Base-by-base conservation (phyloP, 208 protist species). In the Jaenimonas drosophilae region DNA sequence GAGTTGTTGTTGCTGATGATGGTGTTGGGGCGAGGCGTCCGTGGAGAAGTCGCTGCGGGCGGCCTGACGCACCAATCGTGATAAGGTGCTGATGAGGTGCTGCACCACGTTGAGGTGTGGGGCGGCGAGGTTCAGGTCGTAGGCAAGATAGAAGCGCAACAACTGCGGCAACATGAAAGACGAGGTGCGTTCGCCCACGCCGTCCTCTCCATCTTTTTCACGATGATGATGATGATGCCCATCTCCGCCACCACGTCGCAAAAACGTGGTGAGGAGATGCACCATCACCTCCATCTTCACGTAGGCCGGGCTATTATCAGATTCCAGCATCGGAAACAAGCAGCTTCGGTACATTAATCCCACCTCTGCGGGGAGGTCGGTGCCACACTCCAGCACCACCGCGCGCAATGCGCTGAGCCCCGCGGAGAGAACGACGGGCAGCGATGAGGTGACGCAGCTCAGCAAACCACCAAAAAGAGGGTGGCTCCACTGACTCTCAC, bases 301-400 rank as follows among this genome's bases (percentile, higher is more conserved):
- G 36, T 83, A 66, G 1, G 63, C 59, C 2, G 89, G 84, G 20
- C 74, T 88, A 72, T 86, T 88, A 4, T 76, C 51, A 3, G 87
- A 95, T 49, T 97, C 93, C 23, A 97, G 64, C 14, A 97, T 64
- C 12, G 77, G 71, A 47, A 97, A 78, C 0, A 98, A 53, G 26
- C 96, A 75, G 54, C 88, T 80, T 16, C 63, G 80, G 77, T 97
- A 97, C 17, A 97, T 64, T 34, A 88, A 81, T 20, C 93, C 95
- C 14, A 97, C 69, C 69, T 98, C 94, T 26, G 70, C 54, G 2
- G 71, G 70, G 3, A 88, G 37, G 25, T 37, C 57, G 0, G 43
- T 50, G 6, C 54, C 54, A 49, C 72, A 87, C 21, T 53, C 42
- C 26, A 53, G 70, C 20, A 73, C 63, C 29, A 90, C 66, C 33